Evolutionary conservation across 306 rosid genomes (phyloP).

Genomic region (Cucurbita pepo): DNA sequence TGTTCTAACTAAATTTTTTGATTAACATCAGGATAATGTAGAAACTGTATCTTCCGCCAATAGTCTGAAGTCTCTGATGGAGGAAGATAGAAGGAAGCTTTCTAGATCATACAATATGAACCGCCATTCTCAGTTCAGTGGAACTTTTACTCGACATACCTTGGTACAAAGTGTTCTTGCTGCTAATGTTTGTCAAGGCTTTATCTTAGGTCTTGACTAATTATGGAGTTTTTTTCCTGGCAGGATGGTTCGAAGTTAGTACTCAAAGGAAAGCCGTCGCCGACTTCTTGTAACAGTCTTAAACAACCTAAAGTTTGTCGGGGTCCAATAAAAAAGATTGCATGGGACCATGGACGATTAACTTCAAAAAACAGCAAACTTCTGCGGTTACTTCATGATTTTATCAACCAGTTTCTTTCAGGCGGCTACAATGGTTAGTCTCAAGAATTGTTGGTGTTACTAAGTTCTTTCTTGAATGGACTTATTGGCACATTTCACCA

Average conservation of each 20-base stretch:
- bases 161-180: conserved; percentile 37
- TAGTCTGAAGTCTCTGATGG: conserved; percentile 62
- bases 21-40: conserved; percentile 32
- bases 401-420: conserved; percentile 55
- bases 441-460: not conserved
- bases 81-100: conserved; percentile 48
- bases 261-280: conserved; percentile 61
- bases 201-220: conserved; percentile 10
- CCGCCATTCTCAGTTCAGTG: conserved; percentile 71
- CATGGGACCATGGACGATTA: conserved; percentile 72
- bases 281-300: conserved; percentile 29
- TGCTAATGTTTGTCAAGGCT: conserved; percentile 2
- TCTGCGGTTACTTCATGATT: conserved; percentile 64
- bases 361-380: conserved; percentile 50
- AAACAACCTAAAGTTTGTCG: conserved; percentile 41
- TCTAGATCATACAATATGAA: conserved; percentile 25
- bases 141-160: conserved; percentile 63
- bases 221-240: conserved; percentile 13
- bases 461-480: not conserved
- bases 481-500: conserved; percentile 1
- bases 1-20: conserved; percentile 1
- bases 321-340: conserved; percentile 62
- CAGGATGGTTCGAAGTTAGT: conserved; percentile 92
- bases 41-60: conserved; percentile 32
- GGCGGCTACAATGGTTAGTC: conserved; percentile 70